phyloP scores from a whole-genome alignment of 2,329 filamentous ascomycete genomes.

The Simplicillium aogashimaense region DNA sequence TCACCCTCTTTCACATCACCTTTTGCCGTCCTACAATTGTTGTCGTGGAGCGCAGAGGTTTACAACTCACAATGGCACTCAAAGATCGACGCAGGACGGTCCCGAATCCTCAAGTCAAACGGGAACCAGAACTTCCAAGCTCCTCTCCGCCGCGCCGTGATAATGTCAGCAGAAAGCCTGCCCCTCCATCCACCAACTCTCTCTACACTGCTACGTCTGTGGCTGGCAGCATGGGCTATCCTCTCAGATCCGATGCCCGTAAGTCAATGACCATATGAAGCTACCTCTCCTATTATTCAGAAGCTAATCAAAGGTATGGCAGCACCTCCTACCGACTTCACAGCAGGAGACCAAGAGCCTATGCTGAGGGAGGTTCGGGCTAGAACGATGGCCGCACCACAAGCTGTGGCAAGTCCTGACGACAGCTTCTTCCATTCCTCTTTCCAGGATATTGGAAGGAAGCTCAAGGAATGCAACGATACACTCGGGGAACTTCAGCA shows the following conservation, averaged over 20 bases:
- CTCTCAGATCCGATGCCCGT: constrained; percentile 4
- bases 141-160: no score
- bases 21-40: no score
- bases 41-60: no score
- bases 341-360: constrained; percentile 20
- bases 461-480: constrained; percentile 55
- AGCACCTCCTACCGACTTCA: background rate
- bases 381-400: constrained; percentile 12
- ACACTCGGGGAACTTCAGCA: constrained; percentile 59
- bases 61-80: no score
- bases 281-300: background rate
- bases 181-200: no score
- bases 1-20: no score
- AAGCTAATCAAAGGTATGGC: background rate
- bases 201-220: no score
- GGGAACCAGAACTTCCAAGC: no score
- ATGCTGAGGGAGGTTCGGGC: constrained; percentile 26
- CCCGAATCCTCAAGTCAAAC: constrained; percentile 1
- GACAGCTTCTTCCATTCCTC: constrained; percentile 32
- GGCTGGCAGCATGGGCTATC: no score
- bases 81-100: no score
- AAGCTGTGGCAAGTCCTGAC: constrained; percentile 16
- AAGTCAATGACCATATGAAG: background rate
- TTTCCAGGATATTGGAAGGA: constrained; percentile 46
- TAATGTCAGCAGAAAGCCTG: no score